Conservation (phyloP, 2,329 filamentous ascomycete genomes). For the Dothistroma septosporum region DNA sequence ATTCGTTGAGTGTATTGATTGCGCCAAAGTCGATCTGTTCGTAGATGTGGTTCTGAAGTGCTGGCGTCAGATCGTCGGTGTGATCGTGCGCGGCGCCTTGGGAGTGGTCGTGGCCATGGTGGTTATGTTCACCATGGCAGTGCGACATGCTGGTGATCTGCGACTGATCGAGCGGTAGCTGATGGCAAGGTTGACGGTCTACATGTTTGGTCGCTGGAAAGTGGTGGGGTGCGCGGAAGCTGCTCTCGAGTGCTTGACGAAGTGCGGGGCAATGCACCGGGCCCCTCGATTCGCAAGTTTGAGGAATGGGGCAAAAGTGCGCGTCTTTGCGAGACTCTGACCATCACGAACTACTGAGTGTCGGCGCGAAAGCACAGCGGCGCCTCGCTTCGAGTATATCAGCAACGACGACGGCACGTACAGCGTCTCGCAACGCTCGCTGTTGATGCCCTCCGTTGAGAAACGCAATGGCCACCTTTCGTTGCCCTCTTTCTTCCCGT, state of each 20-base stretch:
- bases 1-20: conserved; percentile 81
- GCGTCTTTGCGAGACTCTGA: not conserved
- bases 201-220: conserved; percentile 7
- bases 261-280: not conserved
- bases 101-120: conserved; percentile 48
- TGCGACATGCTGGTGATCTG: conserved; percentile 38
- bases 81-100: conserved; percentile 71
- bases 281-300: not conserved
- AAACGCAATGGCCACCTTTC: too few species aligned
- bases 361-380: too few species aligned
- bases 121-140: conserved; percentile 47
- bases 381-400: too few species aligned
- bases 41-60: conserved; percentile 85
- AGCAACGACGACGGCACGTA: too few species aligned
- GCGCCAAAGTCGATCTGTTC: conserved; percentile 85
- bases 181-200: conserved; percentile 1
- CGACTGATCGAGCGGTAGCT: conserved; percentile 9
- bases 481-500: not conserved
- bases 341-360: not conserved
- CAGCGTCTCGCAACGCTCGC: too few species aligned
- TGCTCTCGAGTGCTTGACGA: not conserved
- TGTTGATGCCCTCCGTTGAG: too few species aligned
- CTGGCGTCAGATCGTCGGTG: conserved; percentile 85
- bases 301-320: not conserved
- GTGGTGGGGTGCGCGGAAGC: not conserved